Evolutionary conservation across 495 filamentous ascomycete genomes (phyloP), one percentile per base, ranked within the genome.

Genomic region (Penicillium angulare): DNA sequence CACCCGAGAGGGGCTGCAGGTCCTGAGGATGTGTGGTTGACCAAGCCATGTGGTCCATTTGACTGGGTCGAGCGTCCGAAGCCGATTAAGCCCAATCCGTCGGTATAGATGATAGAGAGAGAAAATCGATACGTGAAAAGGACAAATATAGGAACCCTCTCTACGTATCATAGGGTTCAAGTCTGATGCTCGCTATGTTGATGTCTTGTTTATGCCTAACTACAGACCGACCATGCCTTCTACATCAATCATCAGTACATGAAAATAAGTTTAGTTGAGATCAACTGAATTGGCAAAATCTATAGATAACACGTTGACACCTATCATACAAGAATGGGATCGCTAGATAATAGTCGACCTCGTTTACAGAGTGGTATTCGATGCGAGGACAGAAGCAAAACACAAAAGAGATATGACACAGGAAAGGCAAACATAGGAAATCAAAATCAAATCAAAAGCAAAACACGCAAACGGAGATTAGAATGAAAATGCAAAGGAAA

Each of bases 311-410:
- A n/a, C n/a, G 22, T 23, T 41, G 20, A 23, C 38, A 41, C 22
- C 41, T 32, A 44, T 44, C n/a, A 45, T 53, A 56, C 53, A 56
- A 7, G 16, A 35, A 47, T 42, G 7, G 38, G 47, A 56, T 56
- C 42, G 43, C 26, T 32, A 21, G 26, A 32, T 38, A 15, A 9
- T 26, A 46, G 45, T 43, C 47, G 52, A 50, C 33, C 55, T 32
- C 49, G 43, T 48, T 29, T 39, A 53, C 49, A 57, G 29, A 42
- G 34, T 49, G 46, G 50, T 58, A 61, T 58, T 61, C 52, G 59
- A 54, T 46, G 42, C 46, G 29, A 47, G 27, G 42, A 43, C 6
- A 20, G 23, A 47, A 36, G n/a, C n/a, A n/a, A 44, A 50, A 36
- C 36, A 54, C 18, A 57, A 35, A 27, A 50, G 15, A 47, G 16